Conservation (phyloP, 2,329 filamentous ascomycete species). For the Juglanconis juglandina region DNA sequence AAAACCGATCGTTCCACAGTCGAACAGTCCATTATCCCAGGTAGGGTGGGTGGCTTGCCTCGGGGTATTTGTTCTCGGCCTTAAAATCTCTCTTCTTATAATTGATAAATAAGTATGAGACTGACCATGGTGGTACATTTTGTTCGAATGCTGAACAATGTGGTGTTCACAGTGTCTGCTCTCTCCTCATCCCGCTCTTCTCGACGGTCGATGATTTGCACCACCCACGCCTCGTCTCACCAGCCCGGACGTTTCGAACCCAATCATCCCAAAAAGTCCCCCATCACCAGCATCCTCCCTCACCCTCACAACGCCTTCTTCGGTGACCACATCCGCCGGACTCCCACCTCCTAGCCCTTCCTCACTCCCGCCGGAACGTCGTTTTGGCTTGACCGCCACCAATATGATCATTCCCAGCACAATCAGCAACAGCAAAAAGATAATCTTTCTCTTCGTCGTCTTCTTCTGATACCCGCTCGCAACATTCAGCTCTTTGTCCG, state of each 20-base stretch:
- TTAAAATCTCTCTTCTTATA: neutral
- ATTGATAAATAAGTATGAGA: neutral
- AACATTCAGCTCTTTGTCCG: constrained; percentile 86
- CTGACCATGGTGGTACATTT: neutral
- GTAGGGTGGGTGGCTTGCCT: too few relatives aligned
- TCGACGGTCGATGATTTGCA: neutral
- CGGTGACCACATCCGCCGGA: neutral
- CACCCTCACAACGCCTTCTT: neutral
- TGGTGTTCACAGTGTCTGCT: neutral
- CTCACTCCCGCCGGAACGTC: neutral
- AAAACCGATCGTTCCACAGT: too few relatives aligned
- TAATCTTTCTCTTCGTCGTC: constrained; percentile 87
- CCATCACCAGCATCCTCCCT: neutral
- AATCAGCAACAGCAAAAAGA: constrained; percentile 79
- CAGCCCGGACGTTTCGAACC: neutral
- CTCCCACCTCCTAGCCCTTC: neutral
- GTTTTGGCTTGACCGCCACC: constrained; percentile 71
- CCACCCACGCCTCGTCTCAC: neutral
- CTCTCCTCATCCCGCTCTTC: neutral
- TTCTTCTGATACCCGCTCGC: constrained; percentile 86
- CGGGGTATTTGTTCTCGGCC: too few relatives aligned
- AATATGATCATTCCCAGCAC: constrained; percentile 86
- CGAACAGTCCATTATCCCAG: too few relatives aligned
- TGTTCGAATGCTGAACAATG: neutral
- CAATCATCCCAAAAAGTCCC: neutral